Conservation (phyloP, 805 yeast genomes). For the Cyberlindnera nakhonratchasimensis region DNA sequence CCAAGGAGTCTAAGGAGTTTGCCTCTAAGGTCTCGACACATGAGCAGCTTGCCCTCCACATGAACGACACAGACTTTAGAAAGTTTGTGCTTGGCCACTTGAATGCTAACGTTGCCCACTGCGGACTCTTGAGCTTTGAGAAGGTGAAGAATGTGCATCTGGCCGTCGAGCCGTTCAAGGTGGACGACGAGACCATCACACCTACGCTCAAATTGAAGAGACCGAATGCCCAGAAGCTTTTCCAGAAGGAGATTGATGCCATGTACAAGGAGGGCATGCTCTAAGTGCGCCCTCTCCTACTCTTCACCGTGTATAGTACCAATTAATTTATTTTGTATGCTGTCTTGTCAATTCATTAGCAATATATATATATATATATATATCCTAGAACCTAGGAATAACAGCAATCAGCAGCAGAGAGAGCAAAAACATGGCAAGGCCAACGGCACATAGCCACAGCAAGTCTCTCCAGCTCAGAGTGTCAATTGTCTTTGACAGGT, state of each 20-base stretch:
- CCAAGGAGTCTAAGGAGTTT: constrained; percentile 13
- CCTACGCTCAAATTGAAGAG: constrained; percentile 54
- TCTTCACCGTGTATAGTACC: too few relatives aligned
- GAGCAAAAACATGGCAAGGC: constrained; percentile 29
- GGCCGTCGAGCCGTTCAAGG: constrained; percentile 49
- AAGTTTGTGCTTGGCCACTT: constrained; percentile 35
- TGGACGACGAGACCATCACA: constrained; percentile 52
- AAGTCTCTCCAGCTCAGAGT: constrained; percentile 30
- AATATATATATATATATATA: too few relatives aligned
- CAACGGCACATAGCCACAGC: constrained; percentile 28
- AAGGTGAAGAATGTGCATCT: constrained; percentile 44
- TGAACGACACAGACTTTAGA: constrained; percentile 34
- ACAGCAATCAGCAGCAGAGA: constrained; percentile 35
- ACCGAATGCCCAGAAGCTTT: constrained; percentile 50
- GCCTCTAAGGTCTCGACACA: constrained; percentile 17
- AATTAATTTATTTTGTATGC: too few relatives aligned
- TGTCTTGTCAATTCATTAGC: too few relatives aligned
- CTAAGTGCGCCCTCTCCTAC: too few relatives aligned
- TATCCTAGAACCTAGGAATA: constrained; percentile 36
- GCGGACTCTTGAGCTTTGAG: constrained; percentile 48
- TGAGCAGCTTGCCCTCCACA: constrained; percentile 22
- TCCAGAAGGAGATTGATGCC: constrained; percentile 36
- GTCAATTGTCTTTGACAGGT: constrained; percentile 28
- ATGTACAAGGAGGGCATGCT: constrained; percentile 43
- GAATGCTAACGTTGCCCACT: constrained; percentile 34